These are phyloP conservation scores for Amanita rimosa DNA, from an alignment of 768 basidiomycete genomes.

Conservation along the genomic window DNA sequence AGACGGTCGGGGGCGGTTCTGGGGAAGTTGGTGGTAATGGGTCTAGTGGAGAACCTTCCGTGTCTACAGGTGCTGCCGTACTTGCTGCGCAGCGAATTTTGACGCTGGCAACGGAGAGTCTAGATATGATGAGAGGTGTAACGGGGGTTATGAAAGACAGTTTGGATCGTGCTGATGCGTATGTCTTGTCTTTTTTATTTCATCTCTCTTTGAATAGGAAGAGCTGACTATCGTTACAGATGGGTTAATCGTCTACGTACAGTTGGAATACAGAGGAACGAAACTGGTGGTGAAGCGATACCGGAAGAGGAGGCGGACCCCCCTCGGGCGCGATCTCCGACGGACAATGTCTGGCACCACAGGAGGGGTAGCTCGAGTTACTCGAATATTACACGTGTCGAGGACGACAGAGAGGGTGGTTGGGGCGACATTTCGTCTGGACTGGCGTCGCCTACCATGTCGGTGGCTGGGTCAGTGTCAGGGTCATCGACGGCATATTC, in stretches of 20 bases:
- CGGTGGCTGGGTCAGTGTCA: conserved; percentile 11
- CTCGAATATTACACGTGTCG: conserved; percentile 5
- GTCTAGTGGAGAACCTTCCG: conserved; percentile 8
- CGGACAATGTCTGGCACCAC: conserved; percentile 9
- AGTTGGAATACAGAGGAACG: conserved; percentile 59
- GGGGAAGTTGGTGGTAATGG: conserved; percentile 7
- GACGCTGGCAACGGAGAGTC: conserved; percentile 78
- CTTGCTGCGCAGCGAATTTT: conserved; percentile 74
- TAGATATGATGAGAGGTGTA: conserved; percentile 88
- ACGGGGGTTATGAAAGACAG: conserved; percentile 84
- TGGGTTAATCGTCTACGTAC: conserved; percentile 79
- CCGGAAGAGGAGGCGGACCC: conserved; percentile 4
- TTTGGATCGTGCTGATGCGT: conserved; percentile 81
- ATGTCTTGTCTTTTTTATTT: conserved; percentile 18
- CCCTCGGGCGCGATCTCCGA: conserved; percentile 8
- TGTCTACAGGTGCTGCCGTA: conserved; percentile 44
- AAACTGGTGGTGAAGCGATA: conserved; percentile 15
- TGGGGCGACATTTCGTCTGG: conserved; percentile 13
- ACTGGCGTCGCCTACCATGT: not conserved
- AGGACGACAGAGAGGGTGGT: conserved; percentile 13
- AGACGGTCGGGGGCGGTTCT: conserved; percentile 6
- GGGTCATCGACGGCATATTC: conserved; percentile 19
- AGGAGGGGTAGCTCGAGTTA: conserved; percentile 11
- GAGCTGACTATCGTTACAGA: conserved; percentile 21
- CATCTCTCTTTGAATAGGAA: not conserved